phyloP scores from a whole-genome alignment of 345 rosid species.

The Dipteronia dyeriana region DNA sequence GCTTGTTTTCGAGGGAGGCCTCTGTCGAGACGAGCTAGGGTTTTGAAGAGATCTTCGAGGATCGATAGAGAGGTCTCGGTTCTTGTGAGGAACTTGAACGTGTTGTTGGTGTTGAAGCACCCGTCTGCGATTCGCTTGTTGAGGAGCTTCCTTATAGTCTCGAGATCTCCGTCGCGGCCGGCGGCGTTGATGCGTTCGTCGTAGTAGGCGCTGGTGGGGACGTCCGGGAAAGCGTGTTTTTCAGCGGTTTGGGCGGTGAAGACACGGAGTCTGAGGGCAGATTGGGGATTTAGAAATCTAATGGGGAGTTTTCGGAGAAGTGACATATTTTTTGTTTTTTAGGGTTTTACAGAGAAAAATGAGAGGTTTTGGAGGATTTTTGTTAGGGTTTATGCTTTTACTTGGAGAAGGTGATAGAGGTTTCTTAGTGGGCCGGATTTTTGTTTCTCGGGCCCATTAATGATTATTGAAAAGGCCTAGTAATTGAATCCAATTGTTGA shows the following conservation, averaged over 20 bases:
- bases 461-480: not conserved
- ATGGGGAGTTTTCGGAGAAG: conserved; percentile 23
- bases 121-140: conserved; percentile 55
- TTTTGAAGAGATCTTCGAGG: conserved; percentile 44
- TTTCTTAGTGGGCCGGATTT: not conserved
- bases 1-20: conserved; percentile 58
- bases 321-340: conserved; percentile 10
- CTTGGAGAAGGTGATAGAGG: not conserved
- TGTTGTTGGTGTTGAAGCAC: conserved; percentile 60
- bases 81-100: conserved; percentile 67
- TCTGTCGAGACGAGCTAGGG: conserved; percentile 47
- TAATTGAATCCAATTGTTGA: not conserved
- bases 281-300: conserved; percentile 17
- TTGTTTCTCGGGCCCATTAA: not conserved
- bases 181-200: conserved; percentile 56
- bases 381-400: conserved; percentile 14
- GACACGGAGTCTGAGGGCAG: conserved; percentile 22
- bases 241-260: conserved; percentile 25
- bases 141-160: conserved; percentile 52
- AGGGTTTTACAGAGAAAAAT: conserved; percentile 1
- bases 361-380: not conserved
- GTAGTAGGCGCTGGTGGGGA: conserved; percentile 54
- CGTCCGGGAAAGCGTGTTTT: conserved; percentile 27
- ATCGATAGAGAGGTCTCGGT: conserved; percentile 40
- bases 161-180: conserved; percentile 52